Evolutionary conservation across 345 rosid species (phyloP), one percentile per base, ranked within the genome.

Genomic region (Syzygium aromaticum): DNA sequence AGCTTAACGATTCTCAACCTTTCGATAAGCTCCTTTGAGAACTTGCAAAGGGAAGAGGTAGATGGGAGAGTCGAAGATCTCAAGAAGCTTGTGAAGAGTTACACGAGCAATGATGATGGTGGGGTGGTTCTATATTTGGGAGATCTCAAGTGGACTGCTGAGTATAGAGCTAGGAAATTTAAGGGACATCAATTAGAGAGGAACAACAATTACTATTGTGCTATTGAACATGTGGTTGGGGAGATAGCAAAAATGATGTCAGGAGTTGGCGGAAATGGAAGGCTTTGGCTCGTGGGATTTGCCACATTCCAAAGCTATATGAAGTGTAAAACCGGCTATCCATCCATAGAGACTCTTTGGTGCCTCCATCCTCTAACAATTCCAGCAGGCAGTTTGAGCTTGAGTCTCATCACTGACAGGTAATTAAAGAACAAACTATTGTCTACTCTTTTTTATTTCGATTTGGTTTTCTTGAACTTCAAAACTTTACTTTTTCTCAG

Each of bases 351-450:
- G 85, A 88, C 91, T 77, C 86, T 95, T 64, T 96, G 95, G 97
- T 92, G 93, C 77, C 94, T 96, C 40, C 93, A 93, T 86, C 94
- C 97, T 77, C 90, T 96, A 5, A 94, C 95, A 86, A 91, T 98
- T 89, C 98, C 98, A 88, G 98, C 99, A 85, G 88, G 94, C 16
- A 93, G 92, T 90, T 91, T 96, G 52, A 90, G 97, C 80, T 90
- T 95, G 92, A 95, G 94, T 93, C 97, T 96, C 86, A 89, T 92
- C 93, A 88, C 93, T 86, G 94, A 95, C 91, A 94, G 99, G 99
- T 97, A 92, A 57, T 28, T 33, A 28, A 30, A 21, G 73, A 54
- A 59, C 51, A 84, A 73, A 73, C 46, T 43, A 40, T 52, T 84
- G 43, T 56, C 49, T 53, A 19, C 46, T 52, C 86, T 84, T 53